A percentile compares a stretch with the other conserved stretches of the same genome.
Conservation (phyloP, 495 filamentous ascomycete genomes). For the Trichodelitschia bisporula region DNA sequence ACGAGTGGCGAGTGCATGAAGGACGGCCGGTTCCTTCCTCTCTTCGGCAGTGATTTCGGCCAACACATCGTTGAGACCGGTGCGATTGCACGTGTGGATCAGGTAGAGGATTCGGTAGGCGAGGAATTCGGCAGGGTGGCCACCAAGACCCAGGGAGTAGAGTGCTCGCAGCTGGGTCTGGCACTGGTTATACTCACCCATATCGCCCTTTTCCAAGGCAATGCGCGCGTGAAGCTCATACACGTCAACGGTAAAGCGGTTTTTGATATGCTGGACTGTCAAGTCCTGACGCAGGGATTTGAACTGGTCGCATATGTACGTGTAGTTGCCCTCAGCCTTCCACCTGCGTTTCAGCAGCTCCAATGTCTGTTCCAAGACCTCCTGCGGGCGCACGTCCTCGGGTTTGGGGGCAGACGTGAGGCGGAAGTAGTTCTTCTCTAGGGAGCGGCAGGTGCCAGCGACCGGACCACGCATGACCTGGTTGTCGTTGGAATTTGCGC, state of each 20-base stretch:
- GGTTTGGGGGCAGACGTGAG: slow-evolving; percentile 75
- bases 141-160: slow-evolving; percentile 64
- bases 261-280: slow-evolving; percentile 91
- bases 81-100: slow-evolving; percentile 95
- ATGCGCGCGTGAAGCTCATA: slow-evolving; percentile 98
- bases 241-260: slow-evolving; percentile 79
- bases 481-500: slow-evolving; percentile 11
- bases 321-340: slow-evolving; percentile 81
- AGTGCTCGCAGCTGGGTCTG: slow-evolving; percentile 88
- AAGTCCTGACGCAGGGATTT: slow-evolving; percentile 96
- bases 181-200: slow-evolving; percentile 99
- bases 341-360: slow-evolving; percentile 84
- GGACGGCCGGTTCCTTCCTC: slow-evolving; percentile 58
- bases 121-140: slow-evolving; percentile 87
- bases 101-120: slow-evolving; percentile 99
- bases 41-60: slow-evolving; percentile 96
- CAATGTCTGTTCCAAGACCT: slow-evolving; percentile 56
- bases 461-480: slow-evolving; percentile 51
- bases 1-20: slow-evolving; percentile 77
- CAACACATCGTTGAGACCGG: slow-evolving; percentile 90
- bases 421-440: slow-evolving; percentile 88
- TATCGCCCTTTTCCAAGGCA: slow-evolving; percentile 91
- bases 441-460: slow-evolving; percentile 54
- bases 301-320: slow-evolving; percentile 96
- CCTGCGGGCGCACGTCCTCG: slow-evolving; percentile 64